Percentiles rank a stretch among this genome's conserved stretches.
Evolutionary conservation across 257 asterid genomes (phyloP).

Genomic region (Lantana camara): DNA sequence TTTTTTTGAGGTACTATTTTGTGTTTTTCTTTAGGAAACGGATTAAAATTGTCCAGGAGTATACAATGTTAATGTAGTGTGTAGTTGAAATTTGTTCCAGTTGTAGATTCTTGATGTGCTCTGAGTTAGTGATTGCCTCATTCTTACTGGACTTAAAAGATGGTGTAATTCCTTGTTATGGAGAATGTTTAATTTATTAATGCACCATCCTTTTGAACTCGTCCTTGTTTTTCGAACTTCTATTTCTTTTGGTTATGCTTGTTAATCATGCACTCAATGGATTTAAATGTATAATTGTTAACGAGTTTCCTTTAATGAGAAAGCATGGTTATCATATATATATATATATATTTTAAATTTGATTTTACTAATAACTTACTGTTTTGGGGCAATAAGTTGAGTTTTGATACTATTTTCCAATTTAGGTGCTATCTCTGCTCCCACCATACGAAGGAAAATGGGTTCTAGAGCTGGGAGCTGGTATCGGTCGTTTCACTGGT

Average conservation of each 20-base stretch:
- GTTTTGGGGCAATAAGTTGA: no score
- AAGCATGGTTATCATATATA: not conserved
- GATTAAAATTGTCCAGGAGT: not conserved
- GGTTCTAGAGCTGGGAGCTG: conserved; percentile 96
- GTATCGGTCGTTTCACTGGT: conserved; percentile 97
- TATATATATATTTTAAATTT: not conserved
- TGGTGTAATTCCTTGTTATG: not conserved
- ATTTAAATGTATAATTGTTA: no score
- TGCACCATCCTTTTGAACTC: no score
- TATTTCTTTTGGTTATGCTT: no score
- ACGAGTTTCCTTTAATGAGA: no score
- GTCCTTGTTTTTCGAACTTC: no score
- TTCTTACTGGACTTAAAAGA: not conserved
- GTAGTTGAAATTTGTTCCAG: no score
- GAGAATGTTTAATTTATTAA: not conserved
- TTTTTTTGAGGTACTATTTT: not conserved
- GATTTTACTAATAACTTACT: no score
- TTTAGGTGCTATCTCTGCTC: conserved; percentile 81
- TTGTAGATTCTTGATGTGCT: no score
- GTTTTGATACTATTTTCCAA: not conserved
- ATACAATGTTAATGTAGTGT: no score
- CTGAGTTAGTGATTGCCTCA: no score
- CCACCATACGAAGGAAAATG: conserved; percentile 84
- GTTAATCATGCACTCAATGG: no score
- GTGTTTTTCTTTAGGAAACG: not conserved